A percentile compares a stretch with the other conserved stretches of the same genome.
Evolutionary conservation across 371 early-diverging fungal genomes (phyloP).

Genomic region (Gilbertella persicaria): DNA sequence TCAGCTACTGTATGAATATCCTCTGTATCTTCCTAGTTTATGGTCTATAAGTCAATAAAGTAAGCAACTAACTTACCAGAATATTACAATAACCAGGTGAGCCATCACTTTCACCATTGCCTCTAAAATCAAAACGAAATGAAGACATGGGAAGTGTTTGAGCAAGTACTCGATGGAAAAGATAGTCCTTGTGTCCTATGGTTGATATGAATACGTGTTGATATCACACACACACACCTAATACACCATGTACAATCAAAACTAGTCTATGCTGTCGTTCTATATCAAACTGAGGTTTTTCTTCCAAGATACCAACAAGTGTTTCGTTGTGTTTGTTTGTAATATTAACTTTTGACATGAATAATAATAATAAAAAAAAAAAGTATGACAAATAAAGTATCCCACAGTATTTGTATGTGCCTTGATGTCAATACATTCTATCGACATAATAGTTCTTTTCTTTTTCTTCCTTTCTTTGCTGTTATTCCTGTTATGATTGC

Average conservation of each 20-base stretch:
- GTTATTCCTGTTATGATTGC: too few species aligned
- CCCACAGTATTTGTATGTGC: slow-evolving; percentile 3
- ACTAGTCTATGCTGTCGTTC: slow-evolving; percentile 29
- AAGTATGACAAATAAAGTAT: slow-evolving; percentile 2
- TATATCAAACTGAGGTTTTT: slow-evolving; percentile 22
- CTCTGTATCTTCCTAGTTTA: slow-evolving; percentile 47
- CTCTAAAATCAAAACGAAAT: slow-evolving; percentile 64
- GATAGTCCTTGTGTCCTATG: slow-evolving; percentile 62
- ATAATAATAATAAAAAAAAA: slow-evolving; percentile 2
- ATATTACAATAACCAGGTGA: slow-evolving; percentile 55
- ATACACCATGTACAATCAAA: slow-evolving; percentile 41
- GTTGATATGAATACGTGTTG: neutral
- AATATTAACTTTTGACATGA: slow-evolving; percentile 34
- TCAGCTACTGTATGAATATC: slow-evolving; percentile 56
- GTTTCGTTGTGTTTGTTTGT: slow-evolving; percentile 34
- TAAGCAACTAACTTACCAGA: slow-evolving; percentile 22
- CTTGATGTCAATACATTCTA: too few species aligned
- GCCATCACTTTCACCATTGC: slow-evolving; percentile 62
- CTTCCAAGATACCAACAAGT: slow-evolving; percentile 46
- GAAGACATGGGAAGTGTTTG: slow-evolving; percentile 53
- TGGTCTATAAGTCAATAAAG: neutral
- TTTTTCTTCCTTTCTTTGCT: too few species aligned
- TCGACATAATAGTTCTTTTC: too few species aligned
- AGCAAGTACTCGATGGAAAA: slow-evolving; percentile 60
- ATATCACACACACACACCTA: slow-evolving; percentile 23